Conservation (phyloP, 352 stramenopile species). For the Elongisporangium undulatum region DNA sequence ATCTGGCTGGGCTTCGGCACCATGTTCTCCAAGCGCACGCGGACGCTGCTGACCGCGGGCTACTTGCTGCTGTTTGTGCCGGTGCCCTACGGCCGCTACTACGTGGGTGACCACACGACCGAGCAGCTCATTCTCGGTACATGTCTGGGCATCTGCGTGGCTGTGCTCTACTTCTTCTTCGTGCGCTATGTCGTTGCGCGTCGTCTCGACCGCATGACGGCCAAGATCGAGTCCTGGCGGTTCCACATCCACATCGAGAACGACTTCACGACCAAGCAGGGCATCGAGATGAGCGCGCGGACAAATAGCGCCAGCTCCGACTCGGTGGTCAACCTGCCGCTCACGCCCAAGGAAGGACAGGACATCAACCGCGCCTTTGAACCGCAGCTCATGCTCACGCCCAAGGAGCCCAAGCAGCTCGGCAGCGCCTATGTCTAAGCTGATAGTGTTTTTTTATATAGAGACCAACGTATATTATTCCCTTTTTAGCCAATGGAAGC, state of each 20-base stretch:
- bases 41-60: constrained; percentile 9
- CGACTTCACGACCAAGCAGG: constrained; percentile 28
- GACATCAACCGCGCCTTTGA: constrained; percentile 1
- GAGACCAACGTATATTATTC: constrained; percentile 1
- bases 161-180: constrained; percentile 31
- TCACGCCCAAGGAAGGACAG: constrained; percentile 18
- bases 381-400: neutral
- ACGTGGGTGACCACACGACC: constrained; percentile 37
- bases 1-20: constrained; percentile 20
- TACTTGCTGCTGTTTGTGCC: constrained; percentile 21
- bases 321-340: neutral
- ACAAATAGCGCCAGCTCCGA: neutral
- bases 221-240: constrained; percentile 13
- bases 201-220: constrained; percentile 18
- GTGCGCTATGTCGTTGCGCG: constrained; percentile 15
- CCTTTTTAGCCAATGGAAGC: neutral
- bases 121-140: constrained; percentile 27
- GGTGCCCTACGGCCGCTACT: constrained; percentile 43
- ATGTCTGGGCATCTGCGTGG: constrained; percentile 25
- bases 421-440: constrained; percentile 21
- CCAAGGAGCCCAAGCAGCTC: constrained; percentile 9
- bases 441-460: too few species aligned
- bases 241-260: constrained; percentile 27
- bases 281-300: neutral
- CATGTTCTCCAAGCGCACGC: constrained; percentile 14